These are phyloP conservation scores for Coemansia sp. DNA, from an alignment of 192 early-diverging fungal species.

Conservation along the genomic window DNA sequence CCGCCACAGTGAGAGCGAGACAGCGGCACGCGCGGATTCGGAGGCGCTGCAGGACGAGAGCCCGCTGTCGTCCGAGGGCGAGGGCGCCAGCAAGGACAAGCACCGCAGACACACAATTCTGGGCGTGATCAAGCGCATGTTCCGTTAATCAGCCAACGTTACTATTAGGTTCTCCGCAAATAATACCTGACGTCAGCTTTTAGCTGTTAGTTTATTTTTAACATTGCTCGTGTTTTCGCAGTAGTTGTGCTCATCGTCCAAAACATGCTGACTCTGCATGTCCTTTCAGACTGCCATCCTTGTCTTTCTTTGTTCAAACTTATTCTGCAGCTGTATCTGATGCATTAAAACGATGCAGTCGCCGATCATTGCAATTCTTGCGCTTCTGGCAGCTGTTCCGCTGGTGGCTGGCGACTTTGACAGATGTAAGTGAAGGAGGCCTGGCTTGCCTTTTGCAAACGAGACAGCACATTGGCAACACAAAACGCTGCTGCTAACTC, in stretches of 20 bases:
- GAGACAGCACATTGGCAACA: neutral
- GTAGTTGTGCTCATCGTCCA: neutral
- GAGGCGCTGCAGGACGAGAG: constrained; percentile 25
- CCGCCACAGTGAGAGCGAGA: constrained; percentile 24
- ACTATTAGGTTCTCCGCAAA: neutral
- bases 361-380: neutral
- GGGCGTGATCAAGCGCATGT: constrained; percentile 53
- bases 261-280: too few relatives aligned
- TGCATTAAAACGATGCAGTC: neutral
- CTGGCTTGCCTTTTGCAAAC: neutral
- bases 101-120: constrained; percentile 49
- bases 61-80: constrained; percentile 23
- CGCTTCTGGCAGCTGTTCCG: constrained; percentile 8
- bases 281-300: too few relatives aligned
- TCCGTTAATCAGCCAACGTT: constrained; percentile 23
- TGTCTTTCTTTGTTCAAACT: too few relatives aligned
- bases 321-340: too few relatives aligned
- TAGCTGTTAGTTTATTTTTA: neutral
- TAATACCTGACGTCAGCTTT: neutral
- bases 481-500: neutral
- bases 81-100: constrained; percentile 26
- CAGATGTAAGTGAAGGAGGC: constrained; percentile 15
- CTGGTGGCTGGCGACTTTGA: constrained; percentile 28
- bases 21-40: constrained; percentile 7
- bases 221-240: neutral